Evolutionary conservation across 805 yeast species (phyloP), one percentile per base, ranked within the genome.

Genomic region (Candida pini): DNA sequence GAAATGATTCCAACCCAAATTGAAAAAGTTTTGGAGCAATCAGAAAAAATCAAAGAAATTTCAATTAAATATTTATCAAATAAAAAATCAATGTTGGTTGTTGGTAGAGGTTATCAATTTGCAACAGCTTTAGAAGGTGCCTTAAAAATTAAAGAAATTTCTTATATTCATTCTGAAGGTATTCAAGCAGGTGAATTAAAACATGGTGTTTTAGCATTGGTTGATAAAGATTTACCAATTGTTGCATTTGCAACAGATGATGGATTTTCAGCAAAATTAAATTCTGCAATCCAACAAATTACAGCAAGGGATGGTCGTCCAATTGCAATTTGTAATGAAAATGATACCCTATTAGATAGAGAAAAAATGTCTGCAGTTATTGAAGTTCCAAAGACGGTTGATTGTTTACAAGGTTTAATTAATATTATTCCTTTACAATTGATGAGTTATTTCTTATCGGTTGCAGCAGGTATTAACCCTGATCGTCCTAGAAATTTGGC

Each of bases 71-170:
- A 77, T 44, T 72, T 92, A 53, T 79, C 83, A 50, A 75, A 73
- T 47, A 94, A 87, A 64, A 84, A 85, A 64, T 87, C 96, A 2
- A 71, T 92, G 56, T 71, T 92, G 54, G 73, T 92, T 51, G 74
- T 92, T 45, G 99, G 99, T 41, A 84, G 99, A 67, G 99, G 99
- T 35, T 89, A 85, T 66, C 98, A 92, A 67, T 81, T 73, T 62
- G 98, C 99, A 10, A 81, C 96, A 44, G 97, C 98, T 17, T 72
- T 92, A 53, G 99, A 92, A 67, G 98, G 98, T 58, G 98, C 99
- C 9, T 76, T 92, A 55, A 92, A 92, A 68, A 90, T 92, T 60
- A 92, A 92, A 68, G 99, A 92, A 64, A 92, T 92, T 44, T 90
- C 97, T 3, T 92, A 92, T 63, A 92, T 92, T 87, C 99, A 92